Evolutionary conservation across 805 yeast species (phyloP).

Genomic region (Cyberlindnera xylosilytica): DNA sequence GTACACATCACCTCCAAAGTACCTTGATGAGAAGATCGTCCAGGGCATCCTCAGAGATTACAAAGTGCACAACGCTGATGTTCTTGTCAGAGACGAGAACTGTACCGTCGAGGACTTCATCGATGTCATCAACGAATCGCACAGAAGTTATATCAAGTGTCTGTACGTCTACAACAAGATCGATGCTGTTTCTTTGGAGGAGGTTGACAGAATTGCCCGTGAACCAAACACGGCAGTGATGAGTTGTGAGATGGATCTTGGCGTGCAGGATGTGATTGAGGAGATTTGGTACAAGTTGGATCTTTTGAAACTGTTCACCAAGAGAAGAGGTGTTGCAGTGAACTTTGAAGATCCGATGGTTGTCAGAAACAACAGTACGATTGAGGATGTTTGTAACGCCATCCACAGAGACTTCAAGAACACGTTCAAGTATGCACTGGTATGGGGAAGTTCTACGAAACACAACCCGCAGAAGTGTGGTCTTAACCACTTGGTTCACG

Average conservation of each 20-base stretch:
- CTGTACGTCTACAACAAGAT: constrained; percentile 92
- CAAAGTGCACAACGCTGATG: constrained; percentile 91
- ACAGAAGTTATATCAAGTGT: constrained; percentile 86
- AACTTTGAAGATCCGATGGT: constrained; percentile 89
- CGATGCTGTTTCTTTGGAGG: constrained; percentile 93
- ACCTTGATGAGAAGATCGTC: constrained; percentile 78
- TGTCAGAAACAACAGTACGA: constrained; percentile 72
- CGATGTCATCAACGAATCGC: constrained; percentile 84
- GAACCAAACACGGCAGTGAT: constrained; percentile 91
- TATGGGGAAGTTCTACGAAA: constrained; percentile 95
- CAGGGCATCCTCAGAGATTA: constrained; percentile 77
- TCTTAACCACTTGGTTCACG: constrained; percentile 73
- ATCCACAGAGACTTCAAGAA: constrained; percentile 91
- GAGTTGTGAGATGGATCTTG: constrained; percentile 86
- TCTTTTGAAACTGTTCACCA: constrained; percentile 79
- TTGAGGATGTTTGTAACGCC: constrained; percentile 86
- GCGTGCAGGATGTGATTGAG: constrained; percentile 82
- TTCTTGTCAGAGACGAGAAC: constrained; percentile 81
- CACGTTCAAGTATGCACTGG: constrained; percentile 89
- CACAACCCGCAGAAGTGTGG: constrained; percentile 98
- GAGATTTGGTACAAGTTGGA: constrained; percentile 90
- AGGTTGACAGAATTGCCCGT: constrained; percentile 87
- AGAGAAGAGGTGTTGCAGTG: constrained; percentile 79
- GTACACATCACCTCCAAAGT: constrained; percentile 75
- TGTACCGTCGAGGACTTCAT: constrained; percentile 91